Evolutionary conservation across 306 rosid species (phyloP).

Genomic region (Abrus precatorius): DNA sequence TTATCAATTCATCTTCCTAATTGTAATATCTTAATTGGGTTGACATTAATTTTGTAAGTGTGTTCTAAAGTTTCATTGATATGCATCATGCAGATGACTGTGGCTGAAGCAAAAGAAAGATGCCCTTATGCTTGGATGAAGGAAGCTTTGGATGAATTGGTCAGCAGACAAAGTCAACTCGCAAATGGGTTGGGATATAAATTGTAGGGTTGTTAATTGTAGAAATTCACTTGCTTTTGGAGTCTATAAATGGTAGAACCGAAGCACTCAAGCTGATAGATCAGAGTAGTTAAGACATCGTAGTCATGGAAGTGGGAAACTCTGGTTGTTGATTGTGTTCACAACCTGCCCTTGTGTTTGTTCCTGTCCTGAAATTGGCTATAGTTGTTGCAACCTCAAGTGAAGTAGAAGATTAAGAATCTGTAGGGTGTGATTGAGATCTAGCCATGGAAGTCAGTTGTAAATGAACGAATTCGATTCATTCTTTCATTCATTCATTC

Average conservation of each 20-base stretch:
- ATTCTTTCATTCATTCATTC: constrained; percentile 68
- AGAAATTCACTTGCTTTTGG: constrained; percentile 42
- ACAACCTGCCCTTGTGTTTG: background rate
- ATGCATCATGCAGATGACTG: constrained; percentile 69
- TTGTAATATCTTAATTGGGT: constrained; percentile 24
- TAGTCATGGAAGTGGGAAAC: constrained; percentile 27
- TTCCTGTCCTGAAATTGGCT: constrained; percentile 38
- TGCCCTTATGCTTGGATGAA: constrained; percentile 94
- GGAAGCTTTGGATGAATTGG: constrained; percentile 76
- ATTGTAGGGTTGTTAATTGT: constrained; percentile 42
- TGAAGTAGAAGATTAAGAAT: constrained; percentile 7
- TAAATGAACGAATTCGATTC: constrained; percentile 56
- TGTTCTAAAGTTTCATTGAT: constrained; percentile 50
- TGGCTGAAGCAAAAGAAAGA: constrained; percentile 78
- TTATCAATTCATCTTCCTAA: background rate
- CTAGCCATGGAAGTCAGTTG: constrained; percentile 46
- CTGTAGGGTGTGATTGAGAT: constrained; percentile 49
- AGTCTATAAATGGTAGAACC: constrained; percentile 33
- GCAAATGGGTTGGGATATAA: constrained; percentile 8
- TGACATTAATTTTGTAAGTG: background rate
- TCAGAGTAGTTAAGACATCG: constrained; percentile 38
- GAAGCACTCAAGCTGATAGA: constrained; percentile 38
- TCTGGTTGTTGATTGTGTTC: background rate
- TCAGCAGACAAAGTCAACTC: constrained; percentile 53
- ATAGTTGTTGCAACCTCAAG: constrained; percentile 12